A percentile compares a stretch with the other conserved stretches of the same genome.
Conservation (phyloP, 2,329 filamentous ascomycete species). For the Colletotrichum endophyticum region DNA sequence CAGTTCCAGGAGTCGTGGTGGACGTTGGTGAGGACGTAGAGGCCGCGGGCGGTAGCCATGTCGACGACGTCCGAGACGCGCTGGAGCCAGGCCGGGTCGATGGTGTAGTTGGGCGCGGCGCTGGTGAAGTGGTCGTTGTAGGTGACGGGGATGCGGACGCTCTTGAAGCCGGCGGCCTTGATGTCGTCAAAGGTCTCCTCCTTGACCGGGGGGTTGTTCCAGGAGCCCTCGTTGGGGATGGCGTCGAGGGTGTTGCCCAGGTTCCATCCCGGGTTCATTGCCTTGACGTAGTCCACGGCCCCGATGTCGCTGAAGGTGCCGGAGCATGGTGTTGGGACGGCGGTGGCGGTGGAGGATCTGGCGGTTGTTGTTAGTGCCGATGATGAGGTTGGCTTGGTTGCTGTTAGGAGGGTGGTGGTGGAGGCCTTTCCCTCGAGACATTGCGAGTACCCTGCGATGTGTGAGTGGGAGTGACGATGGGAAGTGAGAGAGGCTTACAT, state of each 20-base stretch:
- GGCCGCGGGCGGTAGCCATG: constrained; percentile 52
- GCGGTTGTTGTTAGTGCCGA: not conserved
- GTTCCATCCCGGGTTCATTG: constrained; percentile 64
- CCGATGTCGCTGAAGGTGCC: constrained; percentile 49
- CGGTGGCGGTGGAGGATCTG: not conserved
- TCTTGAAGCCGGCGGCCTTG: constrained; percentile 60
- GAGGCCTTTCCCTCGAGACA: constrained; percentile 4
- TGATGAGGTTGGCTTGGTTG: not conserved
- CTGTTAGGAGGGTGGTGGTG: not conserved
- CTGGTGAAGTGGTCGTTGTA: constrained; percentile 61
- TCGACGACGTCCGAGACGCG: constrained; percentile 63
- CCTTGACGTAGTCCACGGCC: constrained; percentile 48
- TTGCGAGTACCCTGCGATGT: constrained; percentile 10
- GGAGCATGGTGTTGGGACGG: constrained; percentile 31
- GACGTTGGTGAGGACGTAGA: constrained; percentile 62
- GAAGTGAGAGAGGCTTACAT: not conserved
- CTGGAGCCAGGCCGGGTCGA: constrained; percentile 59
- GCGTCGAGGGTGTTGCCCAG: constrained; percentile 62
- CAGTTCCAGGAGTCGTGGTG: constrained; percentile 65
- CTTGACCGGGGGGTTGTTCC: constrained; percentile 60
- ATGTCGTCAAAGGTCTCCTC: constrained; percentile 55
- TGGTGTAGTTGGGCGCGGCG: constrained; percentile 55
- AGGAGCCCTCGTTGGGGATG: constrained; percentile 54
- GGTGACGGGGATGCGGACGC: constrained; percentile 64
- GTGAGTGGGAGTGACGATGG: not conserved